Evolutionary conservation across 2,329 filamentous ascomycete genomes (phyloP).

Genomic region (Albophoma yamanashiensis): DNA sequence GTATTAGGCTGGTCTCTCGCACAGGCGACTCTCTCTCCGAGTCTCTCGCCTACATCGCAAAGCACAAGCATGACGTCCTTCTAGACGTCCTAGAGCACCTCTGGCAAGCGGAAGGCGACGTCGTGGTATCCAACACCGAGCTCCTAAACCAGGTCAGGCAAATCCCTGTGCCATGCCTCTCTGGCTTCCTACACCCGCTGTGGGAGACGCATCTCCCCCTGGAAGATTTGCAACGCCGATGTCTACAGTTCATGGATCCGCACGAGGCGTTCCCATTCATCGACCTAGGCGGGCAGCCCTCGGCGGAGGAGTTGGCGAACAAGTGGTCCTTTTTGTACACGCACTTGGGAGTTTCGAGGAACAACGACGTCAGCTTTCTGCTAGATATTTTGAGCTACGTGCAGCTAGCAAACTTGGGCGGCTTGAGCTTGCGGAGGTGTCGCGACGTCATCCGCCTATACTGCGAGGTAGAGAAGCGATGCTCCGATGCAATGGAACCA

Average conservation of each 20-base stretch:
- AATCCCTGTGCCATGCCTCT: conserved; percentile 1
- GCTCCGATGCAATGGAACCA: conserved; percentile 1
- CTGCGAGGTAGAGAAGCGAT: conserved; percentile 3
- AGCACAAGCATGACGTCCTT: not conserved
- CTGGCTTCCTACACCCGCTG: conserved; percentile 1
- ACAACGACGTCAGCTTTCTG: conserved; percentile 3
- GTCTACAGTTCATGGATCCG: conserved; percentile 2
- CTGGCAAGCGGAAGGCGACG: not conserved
- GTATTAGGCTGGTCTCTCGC: not conserved
- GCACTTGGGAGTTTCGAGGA: conserved; percentile 4
- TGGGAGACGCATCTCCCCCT: conserved; percentile 6
- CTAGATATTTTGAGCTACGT: conserved; percentile 5
- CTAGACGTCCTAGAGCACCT: conserved; percentile 1
- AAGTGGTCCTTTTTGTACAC: conserved; percentile 4
- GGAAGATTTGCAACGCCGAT: conserved; percentile 1
- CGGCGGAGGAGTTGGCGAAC: conserved; percentile 1
- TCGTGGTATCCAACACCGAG: not conserved
- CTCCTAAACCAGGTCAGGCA: conserved; percentile 1
- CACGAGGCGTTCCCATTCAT: conserved; percentile 5
- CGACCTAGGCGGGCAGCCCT: conserved; percentile 1
- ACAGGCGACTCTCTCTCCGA: not conserved
- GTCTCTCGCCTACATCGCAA: not conserved
- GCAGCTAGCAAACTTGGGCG: conserved; percentile 2
- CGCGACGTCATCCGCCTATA: conserved; percentile 2
- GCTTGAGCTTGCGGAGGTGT: conserved; percentile 1